A percentile compares a stretch with the other conserved stretches of the same genome.
Conservation (phyloP, 306 rosid species). For the Sesbania bispinosa region DNA sequence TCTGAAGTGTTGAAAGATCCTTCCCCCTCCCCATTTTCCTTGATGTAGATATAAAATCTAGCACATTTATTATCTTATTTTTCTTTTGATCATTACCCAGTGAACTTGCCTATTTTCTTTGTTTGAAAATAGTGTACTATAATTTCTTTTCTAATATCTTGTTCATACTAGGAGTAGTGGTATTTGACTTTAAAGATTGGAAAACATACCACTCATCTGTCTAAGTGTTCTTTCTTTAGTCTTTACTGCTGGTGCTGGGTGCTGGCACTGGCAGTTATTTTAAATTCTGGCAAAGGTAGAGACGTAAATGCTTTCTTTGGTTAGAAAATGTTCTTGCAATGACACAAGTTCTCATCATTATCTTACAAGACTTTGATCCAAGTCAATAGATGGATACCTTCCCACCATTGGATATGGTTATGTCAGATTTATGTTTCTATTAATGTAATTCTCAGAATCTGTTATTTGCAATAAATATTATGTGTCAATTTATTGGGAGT, state of each 20-base stretch:
- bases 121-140: neutral
- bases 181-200: constrained; percentile 1
- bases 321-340: neutral
- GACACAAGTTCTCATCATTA: neutral
- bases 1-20: neutral
- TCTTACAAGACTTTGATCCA: neutral
- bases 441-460: neutral
- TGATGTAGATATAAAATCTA: neutral
- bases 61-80: neutral
- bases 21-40: neutral
- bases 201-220: neutral
- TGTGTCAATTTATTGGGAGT: no score
- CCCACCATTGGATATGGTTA: neutral
- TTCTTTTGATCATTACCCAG: neutral
- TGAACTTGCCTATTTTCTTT: neutral
- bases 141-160: neutral
- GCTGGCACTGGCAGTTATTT: no score
- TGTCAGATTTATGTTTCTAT: neutral
- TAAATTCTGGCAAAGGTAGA: neutral
- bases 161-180: constrained; percentile 6
- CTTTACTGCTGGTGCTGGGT: no score
- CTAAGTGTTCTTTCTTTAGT: neutral
- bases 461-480: neutral
- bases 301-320: neutral
- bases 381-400: neutral